These are phyloP conservation scores for Vitis hybrid DNA, from an alignment of 177 flowering plant species.

Conservation along the genomic window DNA sequence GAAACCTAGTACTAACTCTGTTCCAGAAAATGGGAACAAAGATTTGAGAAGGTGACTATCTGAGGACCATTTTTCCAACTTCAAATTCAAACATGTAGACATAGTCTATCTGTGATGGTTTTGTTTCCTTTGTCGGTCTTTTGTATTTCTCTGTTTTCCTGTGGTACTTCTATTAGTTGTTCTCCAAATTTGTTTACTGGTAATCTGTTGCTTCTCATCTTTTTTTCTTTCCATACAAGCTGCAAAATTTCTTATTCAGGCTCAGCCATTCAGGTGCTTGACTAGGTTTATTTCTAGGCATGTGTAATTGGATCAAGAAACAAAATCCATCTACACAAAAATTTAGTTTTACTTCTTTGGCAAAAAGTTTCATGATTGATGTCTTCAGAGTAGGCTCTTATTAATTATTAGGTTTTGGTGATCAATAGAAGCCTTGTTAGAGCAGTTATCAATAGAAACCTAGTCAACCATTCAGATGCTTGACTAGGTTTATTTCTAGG, in stretches of 20 bases:
- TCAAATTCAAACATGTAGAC: background rate
- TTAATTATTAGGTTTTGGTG: background rate
- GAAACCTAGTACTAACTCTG: conserved; percentile 21
- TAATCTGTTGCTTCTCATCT: background rate
- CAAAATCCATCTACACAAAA: background rate
- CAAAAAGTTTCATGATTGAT: background rate
- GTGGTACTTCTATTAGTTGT: background rate
- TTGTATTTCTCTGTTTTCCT: background rate
- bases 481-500: background rate
- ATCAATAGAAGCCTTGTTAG: background rate
- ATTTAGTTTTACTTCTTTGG: background rate
- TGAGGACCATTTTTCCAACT: background rate
- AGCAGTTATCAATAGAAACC: background rate
- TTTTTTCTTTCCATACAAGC: background rate
- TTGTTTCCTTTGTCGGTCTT: background rate
- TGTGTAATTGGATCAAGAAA: background rate
- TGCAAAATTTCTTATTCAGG: background rate
- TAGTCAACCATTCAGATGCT: background rate
- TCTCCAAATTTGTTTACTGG: background rate
- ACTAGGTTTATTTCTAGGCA: background rate
- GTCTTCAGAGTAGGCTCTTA: background rate
- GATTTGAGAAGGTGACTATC: conserved; percentile 40
- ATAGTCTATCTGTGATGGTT: background rate
- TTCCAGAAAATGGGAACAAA: conserved; percentile 24
- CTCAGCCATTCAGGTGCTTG: background rate